phyloP scores from a whole-genome alignment of 345 rosid genomes.

The Sisymbrium irio region DNA sequence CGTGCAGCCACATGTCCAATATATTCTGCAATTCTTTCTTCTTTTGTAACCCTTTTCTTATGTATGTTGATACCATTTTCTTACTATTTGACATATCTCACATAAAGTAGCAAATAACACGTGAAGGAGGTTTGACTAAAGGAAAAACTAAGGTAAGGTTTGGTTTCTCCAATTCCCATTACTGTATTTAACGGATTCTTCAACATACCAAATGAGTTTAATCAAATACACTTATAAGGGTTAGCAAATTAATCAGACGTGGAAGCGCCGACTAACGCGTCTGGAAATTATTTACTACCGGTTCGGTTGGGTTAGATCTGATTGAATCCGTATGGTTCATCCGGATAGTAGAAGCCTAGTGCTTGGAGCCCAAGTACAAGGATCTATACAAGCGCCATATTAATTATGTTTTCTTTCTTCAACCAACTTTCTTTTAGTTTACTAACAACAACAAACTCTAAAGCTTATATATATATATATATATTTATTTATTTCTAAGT shows the following conservation, averaged over 20 bases:
- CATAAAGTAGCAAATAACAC: conserved; percentile 1
- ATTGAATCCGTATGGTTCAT: neutral
- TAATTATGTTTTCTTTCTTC: neutral
- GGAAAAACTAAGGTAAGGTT: neutral
- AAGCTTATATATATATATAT: neutral
- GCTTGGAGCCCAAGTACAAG: neutral
- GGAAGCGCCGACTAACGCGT: neutral
- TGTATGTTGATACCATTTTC: neutral
- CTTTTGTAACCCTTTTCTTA: conserved; percentile 2
- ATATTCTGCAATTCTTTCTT: conserved; percentile 5
- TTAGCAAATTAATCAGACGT: neutral
- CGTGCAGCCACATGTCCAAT: conserved; percentile 33
- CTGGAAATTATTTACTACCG: neutral
- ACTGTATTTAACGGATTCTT: neutral
- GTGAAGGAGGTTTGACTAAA: conserved; percentile 21
- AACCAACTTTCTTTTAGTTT: conserved; percentile 14
- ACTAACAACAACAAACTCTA: neutral
- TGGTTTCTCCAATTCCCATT: neutral
- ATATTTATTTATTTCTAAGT: too few species aligned
- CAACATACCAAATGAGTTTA: neutral
- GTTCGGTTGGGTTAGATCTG: neutral
- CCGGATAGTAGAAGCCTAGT: neutral
- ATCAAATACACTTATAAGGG: neutral
- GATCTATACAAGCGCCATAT: neutral
- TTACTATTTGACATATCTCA: conserved; percentile 10